Evolutionary conservation across 73 alveolate genomes (phyloP).

Genomic region (Uronychia binucleata): DNA sequence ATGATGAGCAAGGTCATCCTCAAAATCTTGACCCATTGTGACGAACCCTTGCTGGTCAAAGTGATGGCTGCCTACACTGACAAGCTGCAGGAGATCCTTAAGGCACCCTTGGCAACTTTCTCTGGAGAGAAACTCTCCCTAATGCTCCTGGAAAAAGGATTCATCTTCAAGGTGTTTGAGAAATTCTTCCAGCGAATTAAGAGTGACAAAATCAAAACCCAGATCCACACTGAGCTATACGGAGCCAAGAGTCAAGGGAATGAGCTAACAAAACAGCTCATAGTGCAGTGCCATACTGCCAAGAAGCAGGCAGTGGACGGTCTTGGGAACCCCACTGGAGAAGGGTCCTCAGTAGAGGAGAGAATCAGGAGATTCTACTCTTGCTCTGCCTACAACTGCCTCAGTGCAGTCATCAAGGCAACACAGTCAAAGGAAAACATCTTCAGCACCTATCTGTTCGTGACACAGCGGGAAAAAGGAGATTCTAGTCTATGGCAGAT

Average conservation of each 20-base stretch:
- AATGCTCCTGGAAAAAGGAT: conserved; percentile 69
- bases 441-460: conserved; percentile 84
- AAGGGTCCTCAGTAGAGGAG: conserved; percentile 19
- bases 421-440: conserved; percentile 94
- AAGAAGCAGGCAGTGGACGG: conserved; percentile 85
- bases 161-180: conserved; percentile 80
- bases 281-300: conserved; percentile 72
- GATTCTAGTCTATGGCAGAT: conserved; percentile 76
- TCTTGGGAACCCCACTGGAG: conserved; percentile 61
- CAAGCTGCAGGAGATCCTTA: conserved; percentile 60
- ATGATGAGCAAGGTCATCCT: conserved; percentile 40
- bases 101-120: not conserved
- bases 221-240: conserved; percentile 79
- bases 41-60: conserved; percentile 14
- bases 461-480: conserved; percentile 79
- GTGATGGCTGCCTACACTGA: conserved; percentile 55
- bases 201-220: conserved; percentile 79
- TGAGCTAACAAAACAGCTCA: conserved; percentile 91
- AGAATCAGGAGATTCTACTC: conserved; percentile 66
- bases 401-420: conserved; percentile 79
- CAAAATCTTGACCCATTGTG: conserved; percentile 25
- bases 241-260: conserved; percentile 88
- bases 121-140: conserved; percentile 21
- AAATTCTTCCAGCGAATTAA: conserved; percentile 71
- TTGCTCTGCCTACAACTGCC: conserved; percentile 84